Evolutionary conservation across 1,284 basidiomycete genomes (phyloP).

Genomic region (Boletus smithii): DNA sequence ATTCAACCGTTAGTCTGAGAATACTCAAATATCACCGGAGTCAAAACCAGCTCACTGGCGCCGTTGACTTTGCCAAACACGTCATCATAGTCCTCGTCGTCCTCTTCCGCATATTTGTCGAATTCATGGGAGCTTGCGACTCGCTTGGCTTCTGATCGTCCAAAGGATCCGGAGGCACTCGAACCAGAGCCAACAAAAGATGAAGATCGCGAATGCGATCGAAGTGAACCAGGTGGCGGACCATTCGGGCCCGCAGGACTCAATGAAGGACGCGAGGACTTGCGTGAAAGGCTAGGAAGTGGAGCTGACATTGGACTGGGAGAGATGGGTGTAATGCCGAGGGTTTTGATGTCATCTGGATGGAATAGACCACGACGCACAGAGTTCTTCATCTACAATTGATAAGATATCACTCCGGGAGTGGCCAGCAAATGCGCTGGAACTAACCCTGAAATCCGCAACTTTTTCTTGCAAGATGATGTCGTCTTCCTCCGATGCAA

Average conservation of each 20-base stretch:
- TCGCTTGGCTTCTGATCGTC: constrained; percentile 56
- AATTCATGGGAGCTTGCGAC: constrained; percentile 59
- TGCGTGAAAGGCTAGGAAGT: constrained; percentile 47
- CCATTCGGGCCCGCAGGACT: constrained; percentile 34
- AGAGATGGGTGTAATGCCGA: constrained; percentile 47
- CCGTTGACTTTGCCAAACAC: constrained; percentile 78
- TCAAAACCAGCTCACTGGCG: constrained; percentile 44
- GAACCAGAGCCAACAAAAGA: constrained; percentile 50
- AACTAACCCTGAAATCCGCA: constrained; percentile 70
- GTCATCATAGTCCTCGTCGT: constrained; percentile 88
- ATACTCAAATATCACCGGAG: background rate
- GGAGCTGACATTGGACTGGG: constrained; percentile 65
- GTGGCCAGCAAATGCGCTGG: background rate
- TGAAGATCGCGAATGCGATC: constrained; percentile 49
- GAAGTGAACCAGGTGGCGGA: constrained; percentile 27
- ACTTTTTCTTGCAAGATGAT: constrained; percentile 71
- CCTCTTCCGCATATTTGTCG: constrained; percentile 80
- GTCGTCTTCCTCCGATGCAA: constrained; percentile 74
- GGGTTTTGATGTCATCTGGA: constrained; percentile 80
- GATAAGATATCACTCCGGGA: background rate
- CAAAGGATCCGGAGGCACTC: constrained; percentile 52
- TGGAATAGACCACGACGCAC: constrained; percentile 75
- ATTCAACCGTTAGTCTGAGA: constrained; percentile 1
- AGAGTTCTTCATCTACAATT: constrained; percentile 62
- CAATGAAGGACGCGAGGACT: constrained; percentile 48